Evolutionary conservation across 495 filamentous ascomycete species (phyloP).

Genomic region (Parachaetomium inaequale): DNA sequence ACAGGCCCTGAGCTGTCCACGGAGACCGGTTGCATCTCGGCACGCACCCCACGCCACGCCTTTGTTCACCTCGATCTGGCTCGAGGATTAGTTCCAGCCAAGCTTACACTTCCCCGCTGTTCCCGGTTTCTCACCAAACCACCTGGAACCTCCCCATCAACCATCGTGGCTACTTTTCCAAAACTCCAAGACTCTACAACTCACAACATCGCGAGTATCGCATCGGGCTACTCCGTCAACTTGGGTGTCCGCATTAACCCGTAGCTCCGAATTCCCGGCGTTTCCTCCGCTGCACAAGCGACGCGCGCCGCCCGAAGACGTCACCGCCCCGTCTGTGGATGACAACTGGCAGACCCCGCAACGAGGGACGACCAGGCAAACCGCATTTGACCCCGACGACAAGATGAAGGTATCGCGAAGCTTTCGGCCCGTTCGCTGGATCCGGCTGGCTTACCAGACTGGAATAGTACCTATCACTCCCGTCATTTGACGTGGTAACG

Average conservation of each 20-base stretch:
- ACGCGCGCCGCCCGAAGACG: slow-evolving; percentile 6
- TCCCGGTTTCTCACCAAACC: slow-evolving; percentile 4
- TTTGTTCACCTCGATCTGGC: slow-evolving; percentile 3
- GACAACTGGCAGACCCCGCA: background rate
- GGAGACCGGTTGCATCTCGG: background rate
- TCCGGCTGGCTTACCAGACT: slow-evolving; percentile 11
- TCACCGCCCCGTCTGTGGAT: slow-evolving; percentile 1
- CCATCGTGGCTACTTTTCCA: background rate
- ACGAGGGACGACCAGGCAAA: background rate
- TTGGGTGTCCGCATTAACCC: background rate
- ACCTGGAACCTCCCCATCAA: background rate
- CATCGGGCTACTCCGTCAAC: background rate
- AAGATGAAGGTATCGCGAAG: slow-evolving; percentile 38
- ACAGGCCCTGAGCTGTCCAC: background rate
- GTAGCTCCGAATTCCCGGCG: background rate
- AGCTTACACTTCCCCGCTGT: slow-evolving; percentile 13
- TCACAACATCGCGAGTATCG: background rate
- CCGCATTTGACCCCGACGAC: background rate
- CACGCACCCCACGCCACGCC: slow-evolving; percentile 6
- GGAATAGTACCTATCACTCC: slow-evolving; percentile 80
- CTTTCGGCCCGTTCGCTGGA: background rate
- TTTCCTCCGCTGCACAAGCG: background rate
- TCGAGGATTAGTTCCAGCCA: slow-evolving; percentile 3
- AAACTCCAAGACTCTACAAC: background rate
- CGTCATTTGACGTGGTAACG: slow-evolving; percentile 81